Conservation (phyloP, 2,329 filamentous ascomycete species). For the Penicillium griseofulvum region DNA sequence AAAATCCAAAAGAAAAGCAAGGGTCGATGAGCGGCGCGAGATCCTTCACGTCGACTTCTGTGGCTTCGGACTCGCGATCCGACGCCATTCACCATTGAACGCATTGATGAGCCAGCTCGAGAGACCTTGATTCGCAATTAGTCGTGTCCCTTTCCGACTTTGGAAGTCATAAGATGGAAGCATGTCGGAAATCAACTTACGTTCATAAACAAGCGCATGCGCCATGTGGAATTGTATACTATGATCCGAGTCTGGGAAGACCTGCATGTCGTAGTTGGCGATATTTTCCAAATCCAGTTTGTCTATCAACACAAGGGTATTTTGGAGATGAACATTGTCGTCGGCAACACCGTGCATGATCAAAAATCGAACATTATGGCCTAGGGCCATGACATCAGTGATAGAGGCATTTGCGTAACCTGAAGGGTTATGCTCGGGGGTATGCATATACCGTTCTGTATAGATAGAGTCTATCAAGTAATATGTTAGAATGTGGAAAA, state of each 20-base stretch:
- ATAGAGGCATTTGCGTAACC: conserved; percentile 78
- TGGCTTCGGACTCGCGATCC: conserved; percentile 54
- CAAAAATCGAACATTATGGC: conserved; percentile 78
- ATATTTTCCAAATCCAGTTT: conserved; percentile 76
- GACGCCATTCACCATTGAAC: conserved; percentile 93
- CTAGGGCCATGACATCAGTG: conserved; percentile 69
- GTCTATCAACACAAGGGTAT: conserved; percentile 83
- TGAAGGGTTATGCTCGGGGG: conserved; percentile 72
- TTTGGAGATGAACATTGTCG: conserved; percentile 97
- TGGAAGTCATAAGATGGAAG: not conserved
- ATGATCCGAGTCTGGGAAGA: conserved; percentile 96
- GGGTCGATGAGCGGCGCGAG: conserved; percentile 18
- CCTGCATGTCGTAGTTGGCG: conserved; percentile 93
- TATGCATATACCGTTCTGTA: conserved; percentile 82
- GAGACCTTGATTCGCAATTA: conserved; percentile 30
- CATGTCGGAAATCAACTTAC: conserved; percentile 52
- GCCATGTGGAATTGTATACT: conserved; percentile 93
- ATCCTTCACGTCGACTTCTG: conserved; percentile 29
- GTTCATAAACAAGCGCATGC: conserved; percentile 86
- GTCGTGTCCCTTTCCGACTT: not conserved
- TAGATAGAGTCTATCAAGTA: conserved; percentile 34
- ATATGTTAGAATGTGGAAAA: not conserved
- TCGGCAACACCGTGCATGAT: conserved; percentile 96
- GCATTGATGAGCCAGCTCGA: conserved; percentile 91
- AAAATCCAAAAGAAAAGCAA: conserved; percentile 7